phyloP scores from a whole-genome alignment of 2,329 filamentous ascomycete species.

The Fusarium dlaminii region DNA sequence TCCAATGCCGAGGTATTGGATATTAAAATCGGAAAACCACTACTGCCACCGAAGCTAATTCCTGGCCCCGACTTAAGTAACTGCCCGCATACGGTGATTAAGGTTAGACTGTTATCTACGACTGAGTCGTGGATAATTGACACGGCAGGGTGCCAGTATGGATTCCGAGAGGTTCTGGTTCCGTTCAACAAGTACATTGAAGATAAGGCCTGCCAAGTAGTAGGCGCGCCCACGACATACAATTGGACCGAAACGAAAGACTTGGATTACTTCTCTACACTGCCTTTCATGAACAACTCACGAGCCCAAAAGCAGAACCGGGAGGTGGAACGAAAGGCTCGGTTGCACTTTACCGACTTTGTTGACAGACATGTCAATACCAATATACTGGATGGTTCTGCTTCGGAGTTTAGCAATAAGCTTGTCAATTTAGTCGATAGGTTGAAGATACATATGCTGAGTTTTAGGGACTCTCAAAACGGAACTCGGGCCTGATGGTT shows the following conservation, averaged over 20 bases:
- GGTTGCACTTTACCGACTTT: not conserved
- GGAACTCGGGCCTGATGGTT: rapidly evolving
- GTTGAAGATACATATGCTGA: not conserved
- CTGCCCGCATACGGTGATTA: not conserved
- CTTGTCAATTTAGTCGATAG: not conserved
- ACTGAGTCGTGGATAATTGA: not conserved
- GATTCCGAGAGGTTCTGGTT: not conserved
- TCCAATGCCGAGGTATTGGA: not conserved
- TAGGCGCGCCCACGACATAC: not conserved
- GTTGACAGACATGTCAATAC: not conserved
- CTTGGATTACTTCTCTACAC: not conserved
- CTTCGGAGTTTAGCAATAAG: not conserved
- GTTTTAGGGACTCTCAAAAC: not conserved
- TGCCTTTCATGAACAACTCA: not conserved
- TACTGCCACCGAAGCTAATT: not conserved
- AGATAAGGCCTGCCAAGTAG: not conserved
- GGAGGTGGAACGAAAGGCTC: not conserved
- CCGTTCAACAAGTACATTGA: not conserved
- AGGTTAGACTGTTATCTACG: not conserved
- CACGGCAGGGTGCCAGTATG: not conserved
- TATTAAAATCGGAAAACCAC: not conserved
- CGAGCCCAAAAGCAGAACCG: not conserved
- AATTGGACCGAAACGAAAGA: not conserved
- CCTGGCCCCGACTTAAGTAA: not conserved
- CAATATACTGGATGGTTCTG: not conserved